These are phyloP conservation scores for Quillaja saponaria DNA, from an alignment of 306 rosid species.

Conservation along the genomic window DNA sequence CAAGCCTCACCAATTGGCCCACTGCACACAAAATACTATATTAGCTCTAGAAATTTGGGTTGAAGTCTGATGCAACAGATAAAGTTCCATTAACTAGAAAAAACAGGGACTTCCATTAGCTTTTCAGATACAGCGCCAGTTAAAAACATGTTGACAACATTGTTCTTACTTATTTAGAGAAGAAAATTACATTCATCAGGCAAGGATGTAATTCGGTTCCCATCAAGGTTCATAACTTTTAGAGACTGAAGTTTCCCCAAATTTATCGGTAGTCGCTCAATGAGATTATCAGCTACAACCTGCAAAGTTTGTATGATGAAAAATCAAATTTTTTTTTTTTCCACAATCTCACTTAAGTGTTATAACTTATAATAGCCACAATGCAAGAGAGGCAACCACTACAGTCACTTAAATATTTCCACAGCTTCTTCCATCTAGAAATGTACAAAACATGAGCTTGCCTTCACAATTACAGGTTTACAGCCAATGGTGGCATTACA, in stretches of 20 bases:
- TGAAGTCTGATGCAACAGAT: constrained; percentile 3
- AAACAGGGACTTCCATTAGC: no score
- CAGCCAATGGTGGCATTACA: no score
- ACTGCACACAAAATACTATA: constrained; percentile 50
- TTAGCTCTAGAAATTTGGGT: constrained; percentile 32
- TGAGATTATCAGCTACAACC: constrained; percentile 78
- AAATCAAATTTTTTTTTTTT: no score
- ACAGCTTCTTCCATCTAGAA: constrained; percentile 12
- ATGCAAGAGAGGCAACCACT: constrained; percentile 10
- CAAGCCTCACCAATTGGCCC: constrained; percentile 94
- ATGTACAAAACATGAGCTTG: constrained; percentile 13
- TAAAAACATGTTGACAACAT: constrained; percentile 11
- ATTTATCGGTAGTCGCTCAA: constrained; percentile 78
- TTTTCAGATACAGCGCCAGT: neutral
- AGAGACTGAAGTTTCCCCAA: constrained; percentile 90
- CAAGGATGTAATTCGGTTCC: constrained; percentile 73
- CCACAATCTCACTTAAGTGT: no score
- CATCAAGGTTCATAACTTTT: constrained; percentile 79
- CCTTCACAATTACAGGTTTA: no score
- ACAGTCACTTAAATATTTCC: neutral
- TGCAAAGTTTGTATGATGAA: constrained; percentile 47
- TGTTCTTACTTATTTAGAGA: constrained; percentile 39
- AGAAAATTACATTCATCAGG: constrained; percentile 97
- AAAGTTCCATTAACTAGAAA: constrained; percentile 22
- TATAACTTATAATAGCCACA: no score